phyloP scores from a whole-genome alignment of 2,329 filamentous ascomycete genomes.

The Apiospora sp. region DNA sequence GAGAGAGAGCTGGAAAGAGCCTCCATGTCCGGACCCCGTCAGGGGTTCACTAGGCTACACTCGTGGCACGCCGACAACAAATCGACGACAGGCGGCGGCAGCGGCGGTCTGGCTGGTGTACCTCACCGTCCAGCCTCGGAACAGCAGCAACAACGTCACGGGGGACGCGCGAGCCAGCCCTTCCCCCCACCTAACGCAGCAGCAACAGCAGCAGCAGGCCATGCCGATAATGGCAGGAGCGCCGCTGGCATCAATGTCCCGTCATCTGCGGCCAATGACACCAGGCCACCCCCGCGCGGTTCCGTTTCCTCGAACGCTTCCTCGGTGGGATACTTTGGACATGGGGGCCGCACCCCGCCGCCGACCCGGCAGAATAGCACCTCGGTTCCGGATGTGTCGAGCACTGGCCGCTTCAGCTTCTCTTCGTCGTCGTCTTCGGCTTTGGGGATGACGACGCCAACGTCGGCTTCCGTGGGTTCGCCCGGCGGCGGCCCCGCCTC shows the following conservation, averaged over 20 bases:
- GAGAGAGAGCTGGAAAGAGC: constrained; percentile 5
- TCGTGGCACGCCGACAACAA: not conserved
- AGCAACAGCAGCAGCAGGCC: not conserved
- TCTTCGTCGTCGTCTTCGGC: not conserved
- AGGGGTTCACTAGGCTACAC: not conserved
- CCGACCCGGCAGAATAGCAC: constrained; percentile 3
- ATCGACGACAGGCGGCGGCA: not conserved
- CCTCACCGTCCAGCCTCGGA: not conserved
- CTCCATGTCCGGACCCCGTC: not conserved
- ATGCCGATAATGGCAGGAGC: not conserved
- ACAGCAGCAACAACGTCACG: not conserved
- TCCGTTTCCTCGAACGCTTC: not conserved
- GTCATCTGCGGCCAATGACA: not conserved
- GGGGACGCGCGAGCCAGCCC: not conserved
- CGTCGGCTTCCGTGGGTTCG: not conserved
- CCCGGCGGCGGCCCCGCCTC: not conserved
- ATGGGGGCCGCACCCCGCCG: not conserved
- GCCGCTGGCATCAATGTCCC: not conserved
- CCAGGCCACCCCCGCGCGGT: not conserved
- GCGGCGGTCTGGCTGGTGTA: not conserved
- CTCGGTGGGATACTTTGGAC: not conserved
- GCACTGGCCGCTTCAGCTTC: not conserved
- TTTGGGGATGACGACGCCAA: not conserved
- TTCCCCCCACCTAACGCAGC: too few species aligned
- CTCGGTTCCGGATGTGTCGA: not conserved